Base-by-base conservation (phyloP, 108 stramenopile species). In the Stephanodiscus triporus region DNA sequence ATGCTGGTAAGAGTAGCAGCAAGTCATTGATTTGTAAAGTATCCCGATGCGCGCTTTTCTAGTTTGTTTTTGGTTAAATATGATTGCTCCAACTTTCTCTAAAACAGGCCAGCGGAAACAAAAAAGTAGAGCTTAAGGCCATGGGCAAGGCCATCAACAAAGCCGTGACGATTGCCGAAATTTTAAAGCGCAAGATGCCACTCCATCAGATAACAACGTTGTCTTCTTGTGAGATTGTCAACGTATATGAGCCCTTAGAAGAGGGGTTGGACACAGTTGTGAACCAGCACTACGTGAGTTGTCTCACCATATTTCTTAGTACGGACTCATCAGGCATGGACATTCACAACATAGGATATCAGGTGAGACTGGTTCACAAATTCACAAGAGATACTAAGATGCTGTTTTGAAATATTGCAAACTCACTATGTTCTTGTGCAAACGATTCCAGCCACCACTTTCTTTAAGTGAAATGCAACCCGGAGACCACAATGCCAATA, bases 131-230 rank as follows among this genome's bases (percentile, higher is more conserved):
- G 63, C 70, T 94, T 20, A 94, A 89, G 58, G 93, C 93, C 30
- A 94, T 94, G 93, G 93, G 93, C 13, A 84, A 90, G 55, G 93
- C 93, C 14, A 91, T 94, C 75, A 94, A 91, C 82, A 94, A 94
- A 72, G 90, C 90, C n/a, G 91, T 94, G 13, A 94, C 93, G 23
- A 91, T 94, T 59, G 87, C 89, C 1, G 93, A 94, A 66, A 94
- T 94, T 60, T 61, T 95, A 51, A 95, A 95, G 75, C 84, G 88
- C 63, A 92, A 92, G 63, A 84, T 91, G 86, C 91, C 91, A 19
- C 78, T 95, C 20, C 89, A 95, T 67, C 93, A 95, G 72, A 62
- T 88, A 34, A 92, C 89, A 51, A 70, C 73, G 32, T 61, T 95
- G 29, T 86, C 78, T 34, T 87, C 84, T 22, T 87, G 86, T 20